phyloP scores from a whole-genome alignment of 2,329 filamentous ascomycete species.

The Nigrospora oryzae region DNA sequence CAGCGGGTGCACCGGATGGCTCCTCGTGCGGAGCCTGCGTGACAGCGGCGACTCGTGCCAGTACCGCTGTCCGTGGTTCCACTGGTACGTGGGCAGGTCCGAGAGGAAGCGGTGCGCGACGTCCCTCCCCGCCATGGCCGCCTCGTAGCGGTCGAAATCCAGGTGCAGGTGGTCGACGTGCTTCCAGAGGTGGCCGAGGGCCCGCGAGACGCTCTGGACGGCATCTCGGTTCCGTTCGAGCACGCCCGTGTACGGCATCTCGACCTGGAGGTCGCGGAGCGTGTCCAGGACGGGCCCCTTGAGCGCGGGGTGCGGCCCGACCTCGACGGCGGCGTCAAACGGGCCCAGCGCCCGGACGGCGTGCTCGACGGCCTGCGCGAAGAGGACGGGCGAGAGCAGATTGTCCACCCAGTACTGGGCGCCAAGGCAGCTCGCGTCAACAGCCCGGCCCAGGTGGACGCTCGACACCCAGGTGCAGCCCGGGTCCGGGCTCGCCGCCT shows the following conservation, averaged over 20 bases:
- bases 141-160: background rate
- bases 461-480: conserved; percentile 4
- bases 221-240: background rate
- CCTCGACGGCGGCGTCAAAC: background rate
- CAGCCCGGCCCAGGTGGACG: conserved; percentile 2
- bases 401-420: conserved; percentile 1
- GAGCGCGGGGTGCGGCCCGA: conserved; percentile 1
- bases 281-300: background rate
- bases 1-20: conserved; percentile 1
- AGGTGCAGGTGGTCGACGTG: background rate
- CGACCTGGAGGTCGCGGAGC: background rate
- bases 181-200: conserved; percentile 7
- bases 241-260: conserved; percentile 4
- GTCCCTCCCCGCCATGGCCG: background rate
- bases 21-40: background rate
- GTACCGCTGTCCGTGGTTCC: conserved; percentile 6
- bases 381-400: background rate
- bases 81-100: conserved; percentile 8
- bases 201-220: conserved; percentile 1
- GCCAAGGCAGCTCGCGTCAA: background rate
- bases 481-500: background rate
- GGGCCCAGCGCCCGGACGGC: background rate
- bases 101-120: conserved; percentile 1
- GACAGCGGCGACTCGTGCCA: conserved; percentile 6
- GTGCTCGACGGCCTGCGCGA: background rate